phyloP scores from a whole-genome alignment of 805 yeast species.

The Naumovozyma dairenensis region DNA sequence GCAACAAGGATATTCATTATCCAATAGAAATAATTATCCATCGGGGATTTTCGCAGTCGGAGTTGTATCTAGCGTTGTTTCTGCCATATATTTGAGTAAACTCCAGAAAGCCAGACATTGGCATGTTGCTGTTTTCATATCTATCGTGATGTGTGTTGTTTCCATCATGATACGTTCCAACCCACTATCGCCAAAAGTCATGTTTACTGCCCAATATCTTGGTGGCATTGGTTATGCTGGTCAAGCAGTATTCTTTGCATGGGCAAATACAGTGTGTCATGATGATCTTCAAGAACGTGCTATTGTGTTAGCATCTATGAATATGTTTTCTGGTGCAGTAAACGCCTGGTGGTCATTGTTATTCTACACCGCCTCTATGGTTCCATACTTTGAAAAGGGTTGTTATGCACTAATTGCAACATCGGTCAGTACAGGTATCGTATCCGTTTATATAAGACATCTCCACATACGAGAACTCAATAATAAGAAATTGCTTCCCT shows the following conservation, averaged over 20 bases:
- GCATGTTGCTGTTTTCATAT: slow-evolving; percentile 40
- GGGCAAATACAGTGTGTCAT: slow-evolving; percentile 53
- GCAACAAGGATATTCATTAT: slow-evolving; percentile 33
- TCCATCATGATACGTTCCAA: slow-evolving; percentile 37
- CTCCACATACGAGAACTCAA: slow-evolving; percentile 34
- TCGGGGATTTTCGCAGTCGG: slow-evolving; percentile 48
- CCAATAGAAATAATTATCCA: slow-evolving; percentile 42
- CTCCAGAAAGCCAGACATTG: slow-evolving; percentile 38
- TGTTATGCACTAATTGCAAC: slow-evolving; percentile 51
- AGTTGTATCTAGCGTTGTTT: slow-evolving; percentile 35
- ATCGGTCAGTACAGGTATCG: slow-evolving; percentile 32
- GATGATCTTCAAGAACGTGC: slow-evolving; percentile 57
- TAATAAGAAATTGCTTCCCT: slow-evolving; percentile 16
- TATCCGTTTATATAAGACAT: slow-evolving; percentile 34
- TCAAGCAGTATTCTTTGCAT: slow-evolving; percentile 50
- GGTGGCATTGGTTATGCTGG: slow-evolving; percentile 50
- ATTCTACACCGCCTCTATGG: slow-evolving; percentile 43
- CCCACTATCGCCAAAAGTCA: slow-evolving; percentile 32
- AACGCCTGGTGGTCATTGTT: slow-evolving; percentile 57
- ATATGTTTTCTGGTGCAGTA: slow-evolving; percentile 52
- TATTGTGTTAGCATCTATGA: slow-evolving; percentile 54
- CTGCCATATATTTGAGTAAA: slow-evolving; percentile 37
- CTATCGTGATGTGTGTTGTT: slow-evolving; percentile 34
- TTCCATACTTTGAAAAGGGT: slow-evolving; percentile 43
- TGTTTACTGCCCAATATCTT: slow-evolving; percentile 47